Evolutionary conservation across 352 stramenopile species (phyloP), one percentile per base, ranked within the genome.

Genomic region (Globisporangium mamillatum): DNA sequence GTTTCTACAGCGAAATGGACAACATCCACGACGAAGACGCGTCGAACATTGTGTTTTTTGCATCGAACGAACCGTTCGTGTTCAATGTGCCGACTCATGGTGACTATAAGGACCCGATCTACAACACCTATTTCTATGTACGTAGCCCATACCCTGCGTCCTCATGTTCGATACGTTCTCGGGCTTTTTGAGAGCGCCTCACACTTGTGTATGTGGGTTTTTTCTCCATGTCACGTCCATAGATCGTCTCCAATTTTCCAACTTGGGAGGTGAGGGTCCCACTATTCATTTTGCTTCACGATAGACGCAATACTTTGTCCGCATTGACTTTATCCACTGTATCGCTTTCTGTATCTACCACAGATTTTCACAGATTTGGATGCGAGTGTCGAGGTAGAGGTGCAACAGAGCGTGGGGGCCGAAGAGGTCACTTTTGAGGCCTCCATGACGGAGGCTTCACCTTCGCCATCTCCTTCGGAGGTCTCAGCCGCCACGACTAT

Each of bases 1-100:
- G 53, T n/a, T 25, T 14, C 36, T 36, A 18, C 60, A 81, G 77
- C 18, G 84, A 91, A 60, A 83, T 94, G 70, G 68, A 76, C 29
- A 73, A 88, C 8, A 20, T 64, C 0, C 36, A 77, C 22, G 72
- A 84, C 7, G 62, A 64, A 0, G 75, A 86, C 44, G 80, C 74
- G 0, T 71, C 76, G 18, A 94, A 94, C 70, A 86, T 94, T 41
- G 73, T 94, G 1, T 94, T 90, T 62, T 94, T 89, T 68, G 84
- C 84, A 27, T 94, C 86, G 10, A 74, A 91, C 50, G 72, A 86
- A 22, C 78, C 77, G 8, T 88, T 94, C 66, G 76, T 66, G 67
- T 94, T 94, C 63, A 80, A 79, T 6, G 53, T 90, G 8, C 86
- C 86, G 0, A 82, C 41, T 8, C 73, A 79, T 7, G 66, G 73